A percentile compares a stretch with the other conserved stretches of the same genome.
These are phyloP conservation scores for Diplogelasinospora grovesii DNA, from an alignment of 495 filamentous ascomycete species.

Conservation along the genomic window DNA sequence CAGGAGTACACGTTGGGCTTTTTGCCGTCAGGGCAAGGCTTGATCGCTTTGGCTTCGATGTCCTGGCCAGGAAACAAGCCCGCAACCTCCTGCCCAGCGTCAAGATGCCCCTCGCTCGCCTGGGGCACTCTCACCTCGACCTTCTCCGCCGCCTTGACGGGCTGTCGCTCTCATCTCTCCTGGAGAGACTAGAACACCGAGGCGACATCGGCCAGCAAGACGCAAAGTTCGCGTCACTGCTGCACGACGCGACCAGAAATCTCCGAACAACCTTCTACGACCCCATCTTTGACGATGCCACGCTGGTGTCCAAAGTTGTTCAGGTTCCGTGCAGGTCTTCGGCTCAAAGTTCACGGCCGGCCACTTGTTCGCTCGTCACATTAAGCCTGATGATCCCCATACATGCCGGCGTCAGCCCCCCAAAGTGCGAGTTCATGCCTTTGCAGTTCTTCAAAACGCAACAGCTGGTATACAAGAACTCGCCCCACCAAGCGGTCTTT, in stretches of 20 bases:
- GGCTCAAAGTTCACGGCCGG: constrained; percentile 12
- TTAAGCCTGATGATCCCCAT: constrained; percentile 42
- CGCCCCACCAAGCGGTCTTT: constrained; percentile 37
- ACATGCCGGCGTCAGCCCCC: constrained; percentile 24
- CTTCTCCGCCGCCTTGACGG: constrained; percentile 53
- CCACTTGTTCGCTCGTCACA: constrained; percentile 33
- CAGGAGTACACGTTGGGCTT: constrained; percentile 68
- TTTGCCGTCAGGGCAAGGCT: constrained; percentile 67
- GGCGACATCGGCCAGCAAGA: constrained; percentile 12
- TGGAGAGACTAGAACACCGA: constrained; percentile 41
- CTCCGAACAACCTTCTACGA: constrained; percentile 35
- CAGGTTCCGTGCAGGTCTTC: constrained; percentile 33
- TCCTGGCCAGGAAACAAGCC: constrained; percentile 59
- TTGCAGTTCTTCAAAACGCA: constrained; percentile 45
- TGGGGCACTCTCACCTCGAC: constrained; percentile 53
- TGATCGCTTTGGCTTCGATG: constrained; percentile 59
- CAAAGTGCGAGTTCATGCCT: constrained; percentile 37
- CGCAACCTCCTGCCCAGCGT: constrained; percentile 63
- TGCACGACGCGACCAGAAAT: constrained; percentile 30
- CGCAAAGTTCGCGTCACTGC: constrained; percentile 25
- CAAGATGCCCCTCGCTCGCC: constrained; percentile 47
- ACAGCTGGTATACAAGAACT: constrained; percentile 39
- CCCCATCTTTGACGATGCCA: constrained; percentile 37
- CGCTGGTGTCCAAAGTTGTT: constrained; percentile 29
- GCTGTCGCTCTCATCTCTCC: constrained; percentile 45